Evolutionary conservation across 768 basidiomycete genomes (phyloP).

Genomic region (Suillus sp.): DNA sequence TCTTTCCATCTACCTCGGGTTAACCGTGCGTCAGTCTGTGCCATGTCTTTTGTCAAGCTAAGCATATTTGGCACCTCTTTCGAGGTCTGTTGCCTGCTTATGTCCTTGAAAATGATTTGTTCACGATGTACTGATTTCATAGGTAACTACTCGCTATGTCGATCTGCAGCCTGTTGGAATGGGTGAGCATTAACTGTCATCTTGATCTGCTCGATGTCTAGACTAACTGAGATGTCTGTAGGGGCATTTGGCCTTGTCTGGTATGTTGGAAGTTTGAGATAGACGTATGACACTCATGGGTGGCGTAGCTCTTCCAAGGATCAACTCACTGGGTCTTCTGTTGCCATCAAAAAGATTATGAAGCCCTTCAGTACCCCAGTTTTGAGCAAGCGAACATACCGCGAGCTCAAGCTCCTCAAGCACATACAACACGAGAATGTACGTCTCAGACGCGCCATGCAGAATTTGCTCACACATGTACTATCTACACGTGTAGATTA

Average conservation of each 20-base stretch:
- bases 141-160: conserved; percentile 98
- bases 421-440: conserved; percentile 99
- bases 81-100: conserved; percentile 56
- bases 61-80: conserved; percentile 98
- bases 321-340: conserved; percentile 89
- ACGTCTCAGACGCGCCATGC: conserved; percentile 30
- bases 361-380: conserved; percentile 99
- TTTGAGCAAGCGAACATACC: conserved; percentile 95
- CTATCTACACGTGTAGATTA: conserved; percentile 62
- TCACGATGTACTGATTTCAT: conserved; percentile 26
- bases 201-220: conserved; percentile 11
- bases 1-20: conserved; percentile 1
- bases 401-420: conserved; percentile 97
- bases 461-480: conserved; percentile 5
- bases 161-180: conserved; percentile 99
- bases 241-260: conserved; percentile 99
- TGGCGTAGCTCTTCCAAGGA: conserved; percentile 83
- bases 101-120: conserved; percentile 18
- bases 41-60: conserved; percentile 95
- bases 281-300: conserved; percentile 16
- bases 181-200: conserved; percentile 58
- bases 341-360: conserved; percentile 99
- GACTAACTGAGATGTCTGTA: conserved; percentile 34
- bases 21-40: conserved; percentile 10
- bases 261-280: conserved; percentile 44